phyloP scores from a whole-genome alignment of 1,139 yeast species.

The Entelexis sorbosivorans region DNA sequence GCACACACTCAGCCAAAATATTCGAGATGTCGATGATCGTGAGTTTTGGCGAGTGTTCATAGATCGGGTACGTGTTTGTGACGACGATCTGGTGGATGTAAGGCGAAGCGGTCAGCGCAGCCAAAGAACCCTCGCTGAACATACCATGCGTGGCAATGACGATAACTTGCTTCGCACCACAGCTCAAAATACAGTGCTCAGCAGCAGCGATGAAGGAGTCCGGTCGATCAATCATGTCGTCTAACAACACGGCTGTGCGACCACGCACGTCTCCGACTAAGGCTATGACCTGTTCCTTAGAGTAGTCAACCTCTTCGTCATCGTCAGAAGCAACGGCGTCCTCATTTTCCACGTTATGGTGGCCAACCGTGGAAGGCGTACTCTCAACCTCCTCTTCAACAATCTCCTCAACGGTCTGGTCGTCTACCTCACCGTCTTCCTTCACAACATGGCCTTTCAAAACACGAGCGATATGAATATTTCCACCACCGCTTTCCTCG shows the following conservation, averaged over 20 bases:
- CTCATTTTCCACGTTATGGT: neutral
- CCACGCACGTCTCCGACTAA: slow-evolving; percentile 90
- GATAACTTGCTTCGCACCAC: slow-evolving; percentile 88
- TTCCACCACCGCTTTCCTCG: slow-evolving; percentile 29
- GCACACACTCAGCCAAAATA: slow-evolving; percentile 92
- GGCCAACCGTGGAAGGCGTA: neutral
- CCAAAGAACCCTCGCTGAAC: slow-evolving; percentile 77
- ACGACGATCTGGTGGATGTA: slow-evolving; percentile 85
- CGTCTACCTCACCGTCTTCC: slow-evolving; percentile 47
- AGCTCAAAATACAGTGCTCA: slow-evolving; percentile 84
- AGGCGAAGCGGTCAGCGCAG: slow-evolving; percentile 60
- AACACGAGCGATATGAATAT: slow-evolving; percentile 89
- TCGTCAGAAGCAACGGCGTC: slow-evolving; percentile 30
- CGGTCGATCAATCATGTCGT: slow-evolving; percentile 95
- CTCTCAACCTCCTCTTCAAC: neutral
- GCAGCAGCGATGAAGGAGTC: slow-evolving; percentile 93
- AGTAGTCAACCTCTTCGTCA: slow-evolving; percentile 61
- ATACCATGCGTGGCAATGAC: slow-evolving; percentile 94
- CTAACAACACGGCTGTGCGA: slow-evolving; percentile 84
- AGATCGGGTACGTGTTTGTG: slow-evolving; percentile 88
- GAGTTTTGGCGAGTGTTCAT: slow-evolving; percentile 42
- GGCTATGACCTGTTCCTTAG: slow-evolving; percentile 78
- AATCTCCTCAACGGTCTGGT: neutral
- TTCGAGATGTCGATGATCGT: slow-evolving; percentile 87
- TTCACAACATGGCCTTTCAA: slow-evolving; percentile 96